Base-by-base conservation (phyloP, 2,329 filamentous ascomycete species). In the Fusarium tanahbumbuense region DNA sequence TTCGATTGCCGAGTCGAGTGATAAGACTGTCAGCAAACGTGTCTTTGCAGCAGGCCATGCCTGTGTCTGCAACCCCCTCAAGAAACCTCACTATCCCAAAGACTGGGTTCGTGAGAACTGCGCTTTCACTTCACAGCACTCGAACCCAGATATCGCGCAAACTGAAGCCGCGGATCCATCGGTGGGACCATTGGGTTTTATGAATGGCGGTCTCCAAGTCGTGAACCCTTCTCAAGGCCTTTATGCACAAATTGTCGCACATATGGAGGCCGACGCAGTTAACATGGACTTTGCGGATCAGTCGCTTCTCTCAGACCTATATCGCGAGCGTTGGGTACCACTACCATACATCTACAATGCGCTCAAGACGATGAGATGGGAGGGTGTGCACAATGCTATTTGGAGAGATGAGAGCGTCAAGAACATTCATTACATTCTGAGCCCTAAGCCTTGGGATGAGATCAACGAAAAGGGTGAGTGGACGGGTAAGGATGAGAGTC, bases 1-100 rank as follows among this genome's bases (percentile, higher is more conserved):
- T 2, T 40, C 64, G 12, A 49, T 80, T 45, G 69, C 68, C 44
- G 74, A 68, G 30, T 61, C 62, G 6, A 70, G 68, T 25, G 53
- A 71, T n/a, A 49, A 59, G 37, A 41, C 52, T 5, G 58, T 60
- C 3, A 74, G 91, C 23, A 77, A 85, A 46, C 85, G 87, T 46
- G 92, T 97, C 34, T 95, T 97, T 79, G 93, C 93, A 2, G 93
- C 93, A 7, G 89, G 89, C 68, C 93, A 95, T 80, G 93, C 93
- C 8, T 97, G 93, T 80, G 89, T 93, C 20, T 97, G 93, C 83
- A 97, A 97, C 81, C 93, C 93, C 23, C 82, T 94, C 70, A 86
- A 88, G 73, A 93, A 93, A 79, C 76, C 87, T 30, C 92, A 97
- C 81, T 97, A 97, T 79, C 93, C 93, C 1, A 79, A 82, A 50